Evolutionary conservation across 148 eudicot genomes (phyloP), one percentile per base, ranked within the genome.

Genomic region (Rheum nobile): DNA sequence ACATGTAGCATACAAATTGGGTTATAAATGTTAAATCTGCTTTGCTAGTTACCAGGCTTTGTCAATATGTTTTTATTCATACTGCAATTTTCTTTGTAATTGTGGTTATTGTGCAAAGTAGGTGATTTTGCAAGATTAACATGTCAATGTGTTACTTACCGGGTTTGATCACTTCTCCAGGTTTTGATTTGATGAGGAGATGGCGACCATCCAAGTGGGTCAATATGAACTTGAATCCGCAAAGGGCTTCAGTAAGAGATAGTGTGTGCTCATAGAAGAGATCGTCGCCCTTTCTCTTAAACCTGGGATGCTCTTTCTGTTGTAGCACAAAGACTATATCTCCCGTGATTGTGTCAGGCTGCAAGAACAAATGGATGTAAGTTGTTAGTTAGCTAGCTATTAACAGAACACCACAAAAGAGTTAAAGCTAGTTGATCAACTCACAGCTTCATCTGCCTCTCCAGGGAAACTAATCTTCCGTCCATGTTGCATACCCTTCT

Each of bases 271-370:
- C 74, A 13, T 71, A 71, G 28, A 71, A 71, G 29, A 71, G 74
- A 47, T 71, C 74, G 12, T 43, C 74, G 11, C 54, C 74, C 37
- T 71, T 71, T 47, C 74, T 71, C 35, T 71, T 71, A 43, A 71
- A 71, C 55, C 43, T 71, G 10, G 74, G 74, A 29, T 71, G 55
- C 52, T 71, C 54, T 26, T 71, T 71, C 32, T 71, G 74, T 43
- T 71, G 74, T 2, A 71, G 52, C 52, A 71, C 74, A 71, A 71
- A 71, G n/a, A 71, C 74, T 71, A 71, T 71, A 43, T 71, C 74
- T 26, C 74, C 74, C 8, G 74, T 71, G n/a, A 71, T 24, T 24
- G 74, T 71, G 21, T 71, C 74, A 43, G 74, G 74, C 74, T 71
- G 74, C 74, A 71, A 71, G 21, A 43, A 71, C 21, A 71, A 6